Evolutionary conservation across 495 filamentous ascomycete species (phyloP).

Genomic region (Xylaria scruposa): DNA sequence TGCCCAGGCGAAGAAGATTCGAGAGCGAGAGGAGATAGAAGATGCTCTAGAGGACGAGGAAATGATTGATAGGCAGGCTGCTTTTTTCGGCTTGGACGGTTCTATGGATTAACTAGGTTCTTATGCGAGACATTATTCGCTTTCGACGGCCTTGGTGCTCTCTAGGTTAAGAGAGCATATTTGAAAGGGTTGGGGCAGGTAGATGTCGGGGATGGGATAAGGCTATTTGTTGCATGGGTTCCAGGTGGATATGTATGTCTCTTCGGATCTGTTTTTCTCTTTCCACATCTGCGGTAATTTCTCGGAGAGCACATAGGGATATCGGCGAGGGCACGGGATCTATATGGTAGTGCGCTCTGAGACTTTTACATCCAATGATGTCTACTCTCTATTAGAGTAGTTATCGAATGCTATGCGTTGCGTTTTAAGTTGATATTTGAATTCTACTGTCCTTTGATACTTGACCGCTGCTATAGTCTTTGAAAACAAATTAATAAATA

Average conservation of each 20-base stretch:
- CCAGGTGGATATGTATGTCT: background rate
- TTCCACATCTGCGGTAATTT: conserved; percentile 2
- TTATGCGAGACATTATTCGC: background rate
- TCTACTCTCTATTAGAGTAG: background rate
- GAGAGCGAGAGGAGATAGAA: background rate
- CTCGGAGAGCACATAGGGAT: background rate
- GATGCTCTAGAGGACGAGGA: background rate
- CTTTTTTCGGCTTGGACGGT: background rate
- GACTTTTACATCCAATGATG: conserved; percentile 1
- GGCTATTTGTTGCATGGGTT: background rate
- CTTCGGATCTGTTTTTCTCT: background rate
- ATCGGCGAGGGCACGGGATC: background rate
- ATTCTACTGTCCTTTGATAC: no score
- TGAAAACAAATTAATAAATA: background rate
- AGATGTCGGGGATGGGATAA: background rate
- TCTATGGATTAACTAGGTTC: no score
- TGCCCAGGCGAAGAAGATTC: background rate
- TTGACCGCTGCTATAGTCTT: background rate
- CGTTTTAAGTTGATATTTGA: background rate
- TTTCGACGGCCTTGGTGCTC: background rate
- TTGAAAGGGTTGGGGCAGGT: background rate
- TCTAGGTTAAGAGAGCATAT: background rate
- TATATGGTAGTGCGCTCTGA: background rate
- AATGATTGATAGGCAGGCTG: background rate
- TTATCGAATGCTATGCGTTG: background rate